Conservation (phyloP, 768 basidiomycete species). For the Udeniomyces megalosporus region DNA sequence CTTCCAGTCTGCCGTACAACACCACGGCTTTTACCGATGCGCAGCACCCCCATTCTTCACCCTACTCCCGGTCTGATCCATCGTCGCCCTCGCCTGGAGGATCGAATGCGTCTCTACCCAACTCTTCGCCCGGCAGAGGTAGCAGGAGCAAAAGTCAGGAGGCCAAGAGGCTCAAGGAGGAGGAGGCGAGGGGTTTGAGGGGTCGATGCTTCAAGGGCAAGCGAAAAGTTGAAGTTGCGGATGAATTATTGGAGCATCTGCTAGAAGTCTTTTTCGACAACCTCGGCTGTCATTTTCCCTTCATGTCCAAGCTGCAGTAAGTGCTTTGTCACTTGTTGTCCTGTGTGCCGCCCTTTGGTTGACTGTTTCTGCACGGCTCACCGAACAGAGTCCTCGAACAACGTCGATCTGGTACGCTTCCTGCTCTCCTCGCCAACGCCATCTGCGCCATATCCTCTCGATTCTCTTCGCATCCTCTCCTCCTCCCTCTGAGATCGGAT, state of each 20-base stretch:
- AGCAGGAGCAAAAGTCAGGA: neutral
- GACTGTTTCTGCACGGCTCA: neutral
- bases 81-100: neutral
- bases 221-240: neutral
- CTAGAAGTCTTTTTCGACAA: slow-evolving; percentile 1
- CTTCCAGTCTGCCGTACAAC: too few species aligned
- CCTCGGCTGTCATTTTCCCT: neutral
- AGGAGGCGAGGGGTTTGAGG: neutral
- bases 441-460: slow-evolving; percentile 13
- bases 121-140: neutral
- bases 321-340: neutral
- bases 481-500: neutral
- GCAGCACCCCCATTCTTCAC: too few species aligned
- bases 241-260: slow-evolving; percentile 9
- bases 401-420: slow-evolving; percentile 1
- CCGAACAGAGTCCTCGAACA: neutral
- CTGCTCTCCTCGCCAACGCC: slow-evolving; percentile 8
- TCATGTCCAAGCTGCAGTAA: neutral
- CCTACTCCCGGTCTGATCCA: neutral
- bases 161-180: neutral
- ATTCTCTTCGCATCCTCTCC: slow-evolving; percentile 8
- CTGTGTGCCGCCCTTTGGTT: neutral
- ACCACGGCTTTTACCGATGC: too few species aligned
- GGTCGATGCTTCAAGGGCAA: slow-evolving; percentile 7
- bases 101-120: neutral